A percentile compares a stretch with the other conserved stretches of the same genome.
Conservation (phyloP, 768 basidiomycete genomes). For the Kwoniella mangroviensis region DNA sequence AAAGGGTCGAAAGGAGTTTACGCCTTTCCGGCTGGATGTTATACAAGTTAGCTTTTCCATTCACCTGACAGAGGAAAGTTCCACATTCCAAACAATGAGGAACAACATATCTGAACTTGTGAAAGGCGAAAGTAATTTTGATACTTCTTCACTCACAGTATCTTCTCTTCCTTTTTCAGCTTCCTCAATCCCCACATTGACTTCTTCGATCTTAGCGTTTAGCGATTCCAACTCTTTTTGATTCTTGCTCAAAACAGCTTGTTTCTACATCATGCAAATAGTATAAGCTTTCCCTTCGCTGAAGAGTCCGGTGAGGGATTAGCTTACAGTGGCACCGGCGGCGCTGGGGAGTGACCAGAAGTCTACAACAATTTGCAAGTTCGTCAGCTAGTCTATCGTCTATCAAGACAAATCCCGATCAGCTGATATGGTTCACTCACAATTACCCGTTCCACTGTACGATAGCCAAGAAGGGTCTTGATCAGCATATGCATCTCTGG, state of each 20-base stretch:
- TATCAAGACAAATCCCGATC: too few relatives aligned
- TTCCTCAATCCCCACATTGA: conserved; percentile 65
- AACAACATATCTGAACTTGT: too few relatives aligned
- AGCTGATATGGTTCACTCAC: conserved; percentile 61
- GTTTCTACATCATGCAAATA: conserved; percentile 40
- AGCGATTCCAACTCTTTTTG: conserved; percentile 45
- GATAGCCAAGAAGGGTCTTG: neutral
- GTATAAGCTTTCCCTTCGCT: neutral
- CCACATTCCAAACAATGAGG: too few relatives aligned
- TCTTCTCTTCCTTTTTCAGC: conserved; percentile 63
- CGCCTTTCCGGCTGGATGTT: conserved; percentile 65
- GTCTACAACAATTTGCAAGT: conserved; percentile 62
- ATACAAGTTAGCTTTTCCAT: too few relatives aligned
- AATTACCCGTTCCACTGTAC: conserved; percentile 77
- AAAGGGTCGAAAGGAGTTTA: conserved; percentile 64
- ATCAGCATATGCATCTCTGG: too few relatives aligned
- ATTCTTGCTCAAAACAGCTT: conserved; percentile 47
- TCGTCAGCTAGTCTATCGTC: neutral
- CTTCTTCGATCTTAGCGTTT: conserved; percentile 34
- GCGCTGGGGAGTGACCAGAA: conserved; percentile 97
- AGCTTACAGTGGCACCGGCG: conserved; percentile 71
- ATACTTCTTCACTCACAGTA: conserved; percentile 35
- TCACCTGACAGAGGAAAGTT: neutral
- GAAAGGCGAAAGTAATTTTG: neutral
- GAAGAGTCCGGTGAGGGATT: neutral